Percentiles rank a stretch among this genome's conserved stretches.
Conservation (phyloP, 495 filamentous ascomycete genomes). For the Xylaria telfairii region DNA sequence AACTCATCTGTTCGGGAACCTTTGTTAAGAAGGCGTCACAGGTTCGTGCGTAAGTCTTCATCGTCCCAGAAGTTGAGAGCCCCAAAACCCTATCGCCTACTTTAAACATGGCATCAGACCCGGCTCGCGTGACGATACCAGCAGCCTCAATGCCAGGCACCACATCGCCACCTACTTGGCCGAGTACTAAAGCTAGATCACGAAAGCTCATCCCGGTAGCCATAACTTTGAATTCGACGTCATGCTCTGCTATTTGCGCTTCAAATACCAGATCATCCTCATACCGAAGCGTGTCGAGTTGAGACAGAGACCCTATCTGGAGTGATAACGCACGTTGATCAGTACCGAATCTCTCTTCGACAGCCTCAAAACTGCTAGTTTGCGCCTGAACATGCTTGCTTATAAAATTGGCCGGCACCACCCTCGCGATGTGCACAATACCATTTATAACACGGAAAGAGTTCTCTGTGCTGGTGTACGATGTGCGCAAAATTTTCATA, state of each 20-base stretch:
- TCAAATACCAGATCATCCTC: constrained; percentile 25
- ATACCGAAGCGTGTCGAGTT: constrained; percentile 36
- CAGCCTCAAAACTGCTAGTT: neutral
- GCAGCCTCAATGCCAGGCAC: constrained; percentile 26
- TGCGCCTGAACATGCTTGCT: constrained; percentile 19
- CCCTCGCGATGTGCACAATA: constrained; percentile 10
- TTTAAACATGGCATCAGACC: constrained; percentile 4
- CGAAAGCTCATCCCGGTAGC: constrained; percentile 12
- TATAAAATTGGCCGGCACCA: constrained; percentile 1
- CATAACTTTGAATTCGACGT: constrained; percentile 23
- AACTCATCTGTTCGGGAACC: constrained; percentile 46
- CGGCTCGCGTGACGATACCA: constrained; percentile 29
- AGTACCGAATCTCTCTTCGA: constrained; percentile 1
- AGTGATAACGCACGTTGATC: neutral
- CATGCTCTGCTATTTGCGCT: constrained; percentile 11
- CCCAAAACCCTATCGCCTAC: constrained; percentile 14
- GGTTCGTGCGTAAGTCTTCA: constrained; percentile 29
- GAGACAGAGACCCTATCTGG: constrained; percentile 32
- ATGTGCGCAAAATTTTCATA: constrained; percentile 4
- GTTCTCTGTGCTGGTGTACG: constrained; percentile 17
- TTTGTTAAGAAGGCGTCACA: constrained; percentile 21
- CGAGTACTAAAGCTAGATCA: constrained; percentile 13
- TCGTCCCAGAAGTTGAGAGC: constrained; percentile 41
- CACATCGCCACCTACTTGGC: constrained; percentile 4
- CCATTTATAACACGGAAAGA: constrained; percentile 23